phyloP scores from a whole-genome alignment of 73 alveolate genomes.

The Durusdinium trenchii region DNA sequence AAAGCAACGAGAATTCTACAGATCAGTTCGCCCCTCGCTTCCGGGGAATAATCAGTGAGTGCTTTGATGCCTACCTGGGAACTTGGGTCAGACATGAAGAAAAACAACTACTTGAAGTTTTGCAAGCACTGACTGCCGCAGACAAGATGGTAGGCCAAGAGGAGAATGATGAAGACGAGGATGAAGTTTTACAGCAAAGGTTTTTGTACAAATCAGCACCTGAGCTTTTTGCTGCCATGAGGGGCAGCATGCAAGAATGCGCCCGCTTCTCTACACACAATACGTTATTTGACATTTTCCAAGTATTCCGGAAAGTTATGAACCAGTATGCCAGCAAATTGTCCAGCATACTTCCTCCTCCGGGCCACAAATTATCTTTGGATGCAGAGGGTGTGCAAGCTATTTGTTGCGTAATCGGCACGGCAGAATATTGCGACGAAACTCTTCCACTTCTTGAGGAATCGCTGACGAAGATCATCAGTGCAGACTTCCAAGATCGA shows the following conservation, averaged over 20 bases:
- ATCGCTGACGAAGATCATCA: slow-evolving; percentile 53
- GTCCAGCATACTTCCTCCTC: slow-evolving; percentile 50
- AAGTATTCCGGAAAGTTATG: slow-evolving; percentile 87
- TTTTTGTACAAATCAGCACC: slow-evolving; percentile 78
- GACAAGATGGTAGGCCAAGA: slow-evolving; percentile 93
- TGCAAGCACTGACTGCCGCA: slow-evolving; percentile 41
- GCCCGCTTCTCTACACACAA: slow-evolving; percentile 81
- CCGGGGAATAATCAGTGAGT: slow-evolving; percentile 98
- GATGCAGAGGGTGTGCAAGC: slow-evolving; percentile 59
- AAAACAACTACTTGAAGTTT: slow-evolving; percentile 97
- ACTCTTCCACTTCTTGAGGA: slow-evolving; percentile 88
- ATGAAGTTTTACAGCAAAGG: slow-evolving; percentile 51
- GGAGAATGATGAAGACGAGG: slow-evolving; percentile 60
- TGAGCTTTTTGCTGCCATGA: slow-evolving; percentile 78
- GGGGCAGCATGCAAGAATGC: slow-evolving; percentile 67
- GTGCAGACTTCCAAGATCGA: slow-evolving; percentile 85
- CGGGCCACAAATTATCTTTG: slow-evolving; percentile 11
- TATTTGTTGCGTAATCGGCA: slow-evolving; percentile 75
- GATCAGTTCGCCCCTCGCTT: slow-evolving; percentile 96
- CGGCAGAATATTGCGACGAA: slow-evolving; percentile 94
- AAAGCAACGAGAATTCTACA: slow-evolving; percentile 91
- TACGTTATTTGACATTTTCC: slow-evolving; percentile 71
- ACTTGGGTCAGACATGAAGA: slow-evolving; percentile 98
- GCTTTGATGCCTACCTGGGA: slow-evolving; percentile 98
- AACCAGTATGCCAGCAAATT: slow-evolving; percentile 61